Percentiles rank a stretch among this genome's conserved stretches.
phyloP scores from a whole-genome alignment of 1,284 basidiomycete species.

The Naganishia liquefaciens region DNA sequence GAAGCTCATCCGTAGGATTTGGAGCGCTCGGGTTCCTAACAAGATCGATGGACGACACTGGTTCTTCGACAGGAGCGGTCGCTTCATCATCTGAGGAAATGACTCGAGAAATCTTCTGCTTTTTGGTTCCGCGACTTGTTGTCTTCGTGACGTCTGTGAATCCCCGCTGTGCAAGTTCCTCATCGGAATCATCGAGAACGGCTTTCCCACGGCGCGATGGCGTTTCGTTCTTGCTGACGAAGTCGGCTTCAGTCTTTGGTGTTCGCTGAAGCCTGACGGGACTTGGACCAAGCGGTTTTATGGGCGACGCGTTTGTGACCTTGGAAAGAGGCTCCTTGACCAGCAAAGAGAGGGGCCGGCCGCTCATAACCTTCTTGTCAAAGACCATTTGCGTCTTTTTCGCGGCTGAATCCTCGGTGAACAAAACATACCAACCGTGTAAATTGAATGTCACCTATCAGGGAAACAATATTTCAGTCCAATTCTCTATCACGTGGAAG shows the following conservation, averaged over 20 bases:
- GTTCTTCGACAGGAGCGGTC: constrained; percentile 3
- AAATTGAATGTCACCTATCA: constrained; percentile 40
- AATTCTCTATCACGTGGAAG: no score
- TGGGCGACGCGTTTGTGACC: background rate
- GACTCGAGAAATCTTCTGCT: constrained; percentile 17
- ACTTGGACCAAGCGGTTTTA: background rate
- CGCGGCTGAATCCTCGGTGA: constrained; percentile 3
- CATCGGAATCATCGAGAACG: background rate
- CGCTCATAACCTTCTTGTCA: constrained; percentile 21
- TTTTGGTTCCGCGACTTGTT: background rate
- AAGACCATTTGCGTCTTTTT: constrained; percentile 17
- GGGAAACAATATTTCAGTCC: background rate
- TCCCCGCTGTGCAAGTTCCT: no score
- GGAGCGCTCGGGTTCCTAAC: no score
- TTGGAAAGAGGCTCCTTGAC: constrained; percentile 4
- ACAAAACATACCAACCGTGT: constrained; percentile 50
- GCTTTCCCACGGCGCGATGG: background rate
- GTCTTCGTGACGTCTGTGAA: background rate
- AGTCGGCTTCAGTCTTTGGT: background rate
- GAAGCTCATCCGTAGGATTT: constrained; percentile 13
- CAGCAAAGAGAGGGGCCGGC: constrained; percentile 4
- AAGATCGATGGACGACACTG: background rate
- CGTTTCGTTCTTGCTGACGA: background rate
- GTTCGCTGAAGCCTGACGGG: background rate
- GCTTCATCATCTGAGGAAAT: constrained; percentile 23